Conservation (phyloP, 148 eudicot species). For the Diospyros lotus region DNA sequence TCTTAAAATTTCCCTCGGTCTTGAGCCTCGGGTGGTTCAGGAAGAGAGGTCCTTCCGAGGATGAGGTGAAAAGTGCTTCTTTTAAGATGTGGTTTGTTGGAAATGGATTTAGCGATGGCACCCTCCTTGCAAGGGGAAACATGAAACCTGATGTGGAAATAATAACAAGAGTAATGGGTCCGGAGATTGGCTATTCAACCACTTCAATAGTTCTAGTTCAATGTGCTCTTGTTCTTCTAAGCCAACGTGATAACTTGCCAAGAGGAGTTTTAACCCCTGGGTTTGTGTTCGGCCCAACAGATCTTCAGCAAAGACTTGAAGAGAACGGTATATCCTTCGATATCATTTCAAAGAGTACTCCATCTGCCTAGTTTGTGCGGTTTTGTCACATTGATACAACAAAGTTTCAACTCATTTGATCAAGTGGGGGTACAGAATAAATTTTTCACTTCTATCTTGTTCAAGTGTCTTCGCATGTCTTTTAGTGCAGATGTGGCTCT, state of each 20-base stretch:
- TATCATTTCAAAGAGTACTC: slow-evolving; percentile 50
- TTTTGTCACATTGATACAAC: slow-evolving; percentile 1
- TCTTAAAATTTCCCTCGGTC: slow-evolving; percentile 66
- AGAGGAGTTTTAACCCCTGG: slow-evolving; percentile 89
- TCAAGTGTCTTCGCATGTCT: not conserved
- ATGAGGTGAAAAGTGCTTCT: slow-evolving; percentile 69
- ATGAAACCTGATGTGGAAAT: slow-evolving; percentile 61
- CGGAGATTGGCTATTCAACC: slow-evolving; percentile 75
- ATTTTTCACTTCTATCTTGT: not conserved
- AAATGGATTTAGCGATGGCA: slow-evolving; percentile 49
- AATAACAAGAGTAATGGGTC: slow-evolving; percentile 81
- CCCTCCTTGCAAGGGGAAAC: slow-evolving; percentile 24
- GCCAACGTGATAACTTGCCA: slow-evolving; percentile 60
- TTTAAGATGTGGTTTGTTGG: slow-evolving; percentile 97
- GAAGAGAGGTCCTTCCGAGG: slow-evolving; percentile 79
- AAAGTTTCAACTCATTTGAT: not conserved
- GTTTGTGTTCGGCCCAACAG: slow-evolving; percentile 75
- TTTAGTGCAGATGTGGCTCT: not conserved
- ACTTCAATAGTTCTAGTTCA: slow-evolving; percentile 73
- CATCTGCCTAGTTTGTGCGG: slow-evolving; percentile 25
- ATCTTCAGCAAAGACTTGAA: slow-evolving; percentile 73
- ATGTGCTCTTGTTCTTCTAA: slow-evolving; percentile 57
- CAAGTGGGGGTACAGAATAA: slow-evolving; percentile 6
- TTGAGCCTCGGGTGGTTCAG: slow-evolving; percentile 77
- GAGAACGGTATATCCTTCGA: slow-evolving; percentile 85